Conservation (phyloP, 768 basidiomycete genomes). For the Tylopilus vinaceipallidus region DNA sequence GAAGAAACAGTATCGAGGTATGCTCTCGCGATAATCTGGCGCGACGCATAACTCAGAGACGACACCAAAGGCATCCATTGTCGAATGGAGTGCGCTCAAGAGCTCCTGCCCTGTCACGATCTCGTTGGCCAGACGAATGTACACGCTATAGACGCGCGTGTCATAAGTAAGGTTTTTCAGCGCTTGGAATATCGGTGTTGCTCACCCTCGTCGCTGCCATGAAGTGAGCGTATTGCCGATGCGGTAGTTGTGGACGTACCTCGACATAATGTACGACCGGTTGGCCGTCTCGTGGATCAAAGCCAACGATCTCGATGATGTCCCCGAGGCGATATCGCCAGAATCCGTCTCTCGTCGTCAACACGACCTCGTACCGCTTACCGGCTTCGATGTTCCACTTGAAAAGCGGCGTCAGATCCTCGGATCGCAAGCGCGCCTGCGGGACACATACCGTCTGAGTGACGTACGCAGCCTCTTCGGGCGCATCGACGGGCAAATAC, state of each 20-base stretch:
- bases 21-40: slow-evolving; percentile 16
- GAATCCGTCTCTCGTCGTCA: slow-evolving; percentile 27
- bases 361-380: slow-evolving; percentile 17
- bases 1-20: slow-evolving; percentile 20
- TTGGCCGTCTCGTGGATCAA: slow-evolving; percentile 22
- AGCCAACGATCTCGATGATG: slow-evolving; percentile 20
- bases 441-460: slow-evolving; percentile 14
- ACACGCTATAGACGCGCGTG: slow-evolving; percentile 1
- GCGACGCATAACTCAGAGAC: slow-evolving; percentile 24
- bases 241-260: slow-evolving; percentile 7
- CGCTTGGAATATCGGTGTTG: background rate
- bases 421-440: background rate
- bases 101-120: slow-evolving; percentile 24
- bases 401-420: background rate
- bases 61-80: slow-evolving; percentile 13
- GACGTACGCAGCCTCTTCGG: slow-evolving; percentile 22
- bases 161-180: background rate
- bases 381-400: slow-evolving; percentile 23
- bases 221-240: background rate
- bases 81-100: slow-evolving; percentile 13
- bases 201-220: slow-evolving; percentile 23
- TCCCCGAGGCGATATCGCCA: slow-evolving; percentile 25
- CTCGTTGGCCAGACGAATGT: slow-evolving; percentile 23
- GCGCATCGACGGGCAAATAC: slow-evolving; percentile 15
- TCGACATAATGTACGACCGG: slow-evolving; percentile 23